Conservation (phyloP, 108 stramenopile genomes). For the Pseudonitzschia delicatissima region DNA sequence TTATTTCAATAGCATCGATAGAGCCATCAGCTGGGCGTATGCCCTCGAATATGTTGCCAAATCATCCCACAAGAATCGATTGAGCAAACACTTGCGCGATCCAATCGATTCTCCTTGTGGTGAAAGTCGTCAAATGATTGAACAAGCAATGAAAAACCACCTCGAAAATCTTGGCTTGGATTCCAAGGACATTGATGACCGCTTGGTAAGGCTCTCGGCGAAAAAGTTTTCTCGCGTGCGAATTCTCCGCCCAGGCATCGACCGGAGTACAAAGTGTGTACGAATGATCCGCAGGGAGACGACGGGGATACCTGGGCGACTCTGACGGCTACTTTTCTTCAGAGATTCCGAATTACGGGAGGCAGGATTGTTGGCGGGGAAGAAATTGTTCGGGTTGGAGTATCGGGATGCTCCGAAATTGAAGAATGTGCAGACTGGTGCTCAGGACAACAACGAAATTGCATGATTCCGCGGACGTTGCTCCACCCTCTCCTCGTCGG, state of each 20-base stretch:
- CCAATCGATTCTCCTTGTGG: constrained; percentile 1
- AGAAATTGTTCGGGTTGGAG: constrained; percentile 64
- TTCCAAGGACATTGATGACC: constrained; percentile 24
- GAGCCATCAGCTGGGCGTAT: constrained; percentile 51
- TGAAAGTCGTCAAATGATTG: constrained; percentile 14
- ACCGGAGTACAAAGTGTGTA: constrained; percentile 79
- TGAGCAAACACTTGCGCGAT: constrained; percentile 2
- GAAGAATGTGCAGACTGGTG: too few species aligned
- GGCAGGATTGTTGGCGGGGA: constrained; percentile 72
- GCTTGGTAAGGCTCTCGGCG: constrained; percentile 25
- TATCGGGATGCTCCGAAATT: constrained; percentile 24
- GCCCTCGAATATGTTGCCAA: constrained; percentile 45
- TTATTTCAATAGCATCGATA: constrained; percentile 53
- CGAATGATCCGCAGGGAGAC: constrained; percentile 72
- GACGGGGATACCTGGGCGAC: constrained; percentile 79
- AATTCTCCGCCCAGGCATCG: constrained; percentile 55
- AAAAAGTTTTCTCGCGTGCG: constrained; percentile 43
- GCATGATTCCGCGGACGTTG: not conserved
- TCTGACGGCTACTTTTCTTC: constrained; percentile 66
- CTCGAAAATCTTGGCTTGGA: constrained; percentile 28
- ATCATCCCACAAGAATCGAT: not conserved
- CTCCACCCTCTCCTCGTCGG: constrained; percentile 5
- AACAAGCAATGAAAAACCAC: constrained; percentile 37
- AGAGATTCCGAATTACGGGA: constrained; percentile 67
- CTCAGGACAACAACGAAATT: not conserved